A percentile compares a stretch with the other conserved stretches of the same genome.
These are phyloP conservation scores for Leishmania tarentolae DNA, from an alignment of 208 protist genomes.

Conservation along the genomic window DNA sequence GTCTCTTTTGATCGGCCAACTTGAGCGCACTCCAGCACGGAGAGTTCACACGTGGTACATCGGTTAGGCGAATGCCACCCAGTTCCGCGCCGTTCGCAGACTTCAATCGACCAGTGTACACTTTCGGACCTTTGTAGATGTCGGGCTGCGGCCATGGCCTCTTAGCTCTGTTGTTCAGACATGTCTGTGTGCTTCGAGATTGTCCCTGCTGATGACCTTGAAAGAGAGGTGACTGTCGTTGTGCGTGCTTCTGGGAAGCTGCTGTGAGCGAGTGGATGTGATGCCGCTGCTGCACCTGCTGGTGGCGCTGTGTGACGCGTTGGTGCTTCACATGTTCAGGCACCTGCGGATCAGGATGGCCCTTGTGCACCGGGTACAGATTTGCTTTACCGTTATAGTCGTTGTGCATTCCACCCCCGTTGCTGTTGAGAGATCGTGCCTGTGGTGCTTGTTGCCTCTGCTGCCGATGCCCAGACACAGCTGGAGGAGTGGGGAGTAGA, in stretches of 20 bases:
- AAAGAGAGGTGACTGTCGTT: not conserved
- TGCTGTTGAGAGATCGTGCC: not conserved
- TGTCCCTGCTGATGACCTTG: not conserved
- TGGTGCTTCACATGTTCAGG: not conserved
- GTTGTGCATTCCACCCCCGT: not conserved
- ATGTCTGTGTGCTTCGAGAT: too few species aligned
- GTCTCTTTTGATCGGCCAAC: not conserved
- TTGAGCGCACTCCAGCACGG: slow-evolving; percentile 12
- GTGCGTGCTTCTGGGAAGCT: not conserved
- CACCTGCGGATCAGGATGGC: not conserved
- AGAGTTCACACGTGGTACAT: slow-evolving; percentile 11
- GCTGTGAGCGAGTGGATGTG: not conserved
- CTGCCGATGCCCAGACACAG: not conserved
- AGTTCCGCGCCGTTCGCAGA: slow-evolving; percentile 2
- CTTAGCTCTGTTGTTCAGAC: not conserved
- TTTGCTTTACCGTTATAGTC: not conserved
- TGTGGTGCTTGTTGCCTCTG: not conserved
- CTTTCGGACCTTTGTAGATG: slow-evolving; percentile 3
- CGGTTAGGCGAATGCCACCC: slow-evolving; percentile 9
- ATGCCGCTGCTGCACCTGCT: not conserved
- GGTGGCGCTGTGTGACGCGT: not conserved
- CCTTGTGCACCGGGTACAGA: not conserved
- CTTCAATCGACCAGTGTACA: not conserved
- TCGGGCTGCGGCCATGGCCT: slow-evolving; percentile 17
- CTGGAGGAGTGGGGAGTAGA: not conserved